These are phyloP conservation scores for Cryptococcus sp. DNA, from an alignment of 1,284 basidiomycete genomes.

Conservation along the genomic window DNA sequence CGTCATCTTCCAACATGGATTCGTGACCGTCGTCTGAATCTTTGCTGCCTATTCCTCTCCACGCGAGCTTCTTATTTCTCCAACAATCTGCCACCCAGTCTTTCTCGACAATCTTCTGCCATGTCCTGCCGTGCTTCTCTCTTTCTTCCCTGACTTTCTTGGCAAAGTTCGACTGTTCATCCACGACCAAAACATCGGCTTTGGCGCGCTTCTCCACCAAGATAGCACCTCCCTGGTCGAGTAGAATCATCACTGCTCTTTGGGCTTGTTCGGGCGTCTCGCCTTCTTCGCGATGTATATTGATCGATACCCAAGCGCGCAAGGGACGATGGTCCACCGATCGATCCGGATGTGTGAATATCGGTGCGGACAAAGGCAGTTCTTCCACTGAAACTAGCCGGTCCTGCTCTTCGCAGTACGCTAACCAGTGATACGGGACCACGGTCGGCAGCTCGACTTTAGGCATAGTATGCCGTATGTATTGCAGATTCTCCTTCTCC, in stretches of 20 bases:
- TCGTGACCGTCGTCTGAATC: slow-evolving; percentile 10
- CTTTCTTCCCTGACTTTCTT: slow-evolving; percentile 29
- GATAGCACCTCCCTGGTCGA: slow-evolving; percentile 32
- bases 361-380: slow-evolving; percentile 14
- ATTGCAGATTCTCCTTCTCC: slow-evolving; percentile 2
- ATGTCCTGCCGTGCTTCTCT: slow-evolving; percentile 21
- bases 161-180: slow-evolving; percentile 32
- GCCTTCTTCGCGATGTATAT: slow-evolving; percentile 21
- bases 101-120: slow-evolving; percentile 41
- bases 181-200: slow-evolving; percentile 45
- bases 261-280: slow-evolving; percentile 24
- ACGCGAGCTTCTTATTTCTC: slow-evolving; percentile 16
- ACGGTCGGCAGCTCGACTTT: slow-evolving; percentile 7
- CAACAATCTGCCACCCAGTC: slow-evolving; percentile 42
- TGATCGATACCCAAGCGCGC: slow-evolving; percentile 39
- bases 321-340: slow-evolving; percentile 24
- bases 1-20: slow-evolving; percentile 28
- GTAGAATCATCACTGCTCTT: slow-evolving; percentile 3
- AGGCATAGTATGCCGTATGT: background rate
- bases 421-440: slow-evolving; percentile 42
- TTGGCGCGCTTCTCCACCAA: slow-evolving; percentile 28
- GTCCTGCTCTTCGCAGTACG: slow-evolving; percentile 14
- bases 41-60: slow-evolving; percentile 5
- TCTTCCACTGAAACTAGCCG: slow-evolving; percentile 16
- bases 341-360: slow-evolving; percentile 22